Evolutionary conservation across 805 yeast species (phyloP).

Genomic region (Candida morakotiae): DNA sequence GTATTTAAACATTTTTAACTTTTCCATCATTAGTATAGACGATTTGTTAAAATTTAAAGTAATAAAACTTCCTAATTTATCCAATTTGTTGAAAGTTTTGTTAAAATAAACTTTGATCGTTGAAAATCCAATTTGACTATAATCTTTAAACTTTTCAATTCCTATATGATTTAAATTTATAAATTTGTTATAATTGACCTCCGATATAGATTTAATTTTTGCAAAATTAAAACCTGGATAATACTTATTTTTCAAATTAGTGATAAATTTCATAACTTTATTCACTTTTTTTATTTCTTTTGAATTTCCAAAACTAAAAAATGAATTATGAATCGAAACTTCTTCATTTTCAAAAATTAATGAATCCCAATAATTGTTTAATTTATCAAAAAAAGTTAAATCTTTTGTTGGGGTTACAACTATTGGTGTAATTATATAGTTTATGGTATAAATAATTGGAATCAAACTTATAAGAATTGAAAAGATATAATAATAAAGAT

Average conservation of each 20-base stretch:
- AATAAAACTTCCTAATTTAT: no score
- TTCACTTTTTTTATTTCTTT: conserved; percentile 4
- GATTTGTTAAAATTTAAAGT: no score
- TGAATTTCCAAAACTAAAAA: conserved; percentile 1
- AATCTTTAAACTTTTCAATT: no score
- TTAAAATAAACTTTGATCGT: no score
- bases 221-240: no score
- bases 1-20: no score
- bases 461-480: conserved; percentile 3
- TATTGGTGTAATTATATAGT: background rate
- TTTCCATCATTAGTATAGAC: no score
- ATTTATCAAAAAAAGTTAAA: conserved; percentile 1
- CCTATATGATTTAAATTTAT: no score
- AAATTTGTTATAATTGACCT: no score
- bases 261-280: background rate
- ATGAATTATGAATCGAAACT: background rate
- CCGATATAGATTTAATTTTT: no score
- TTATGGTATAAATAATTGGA: conserved; percentile 4
- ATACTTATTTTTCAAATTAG: background rate
- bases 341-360: conserved; percentile 10
- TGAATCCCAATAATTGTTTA: conserved; percentile 8
- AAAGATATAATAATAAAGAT: conserved; percentile 13
- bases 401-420: conserved; percentile 1
- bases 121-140: no score
- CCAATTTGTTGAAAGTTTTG: no score